Evolutionary conservation across 1,284 basidiomycete genomes (phyloP).

Genomic region (Apiotrichum akiyoshidainum): DNA sequence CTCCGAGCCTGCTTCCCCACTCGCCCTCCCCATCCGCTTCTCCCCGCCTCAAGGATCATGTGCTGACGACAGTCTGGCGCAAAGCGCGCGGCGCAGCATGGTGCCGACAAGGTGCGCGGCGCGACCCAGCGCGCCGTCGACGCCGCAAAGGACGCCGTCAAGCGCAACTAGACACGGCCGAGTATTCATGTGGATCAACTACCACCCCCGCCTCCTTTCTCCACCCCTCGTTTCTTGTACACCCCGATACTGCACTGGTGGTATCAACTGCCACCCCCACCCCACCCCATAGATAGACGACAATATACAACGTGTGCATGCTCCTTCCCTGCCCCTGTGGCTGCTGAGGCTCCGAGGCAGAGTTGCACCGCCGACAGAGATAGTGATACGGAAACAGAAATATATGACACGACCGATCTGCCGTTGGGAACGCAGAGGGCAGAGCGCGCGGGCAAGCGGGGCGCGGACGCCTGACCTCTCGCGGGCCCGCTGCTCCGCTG

Average conservation of each 20-base stretch:
- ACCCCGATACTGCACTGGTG: too few relatives aligned
- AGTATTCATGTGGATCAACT: background rate
- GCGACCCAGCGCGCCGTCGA: conserved; percentile 13
- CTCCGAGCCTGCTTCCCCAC: too few relatives aligned
- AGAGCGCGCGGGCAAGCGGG: too few relatives aligned
- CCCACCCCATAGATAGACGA: conserved; percentile 2
- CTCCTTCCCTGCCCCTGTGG: background rate
- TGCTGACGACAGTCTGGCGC: conserved; percentile 18
- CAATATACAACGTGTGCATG: conserved; percentile 20
- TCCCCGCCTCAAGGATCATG: too few relatives aligned
- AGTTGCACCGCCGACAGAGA: background rate
- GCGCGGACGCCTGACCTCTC: too few relatives aligned
- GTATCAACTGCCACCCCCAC: background rate
- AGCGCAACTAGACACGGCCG: background rate
- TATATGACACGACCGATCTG: too few relatives aligned
- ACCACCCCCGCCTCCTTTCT: background rate
- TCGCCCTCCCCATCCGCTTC: too few relatives aligned
- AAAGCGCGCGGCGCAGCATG: conserved; percentile 18
- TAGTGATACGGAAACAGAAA: background rate
- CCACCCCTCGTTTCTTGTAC: background rate
- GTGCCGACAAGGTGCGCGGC: conserved; percentile 13
- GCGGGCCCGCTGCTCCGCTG: too few relatives aligned
- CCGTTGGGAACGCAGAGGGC: too few relatives aligned
- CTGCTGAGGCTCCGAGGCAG: background rate
- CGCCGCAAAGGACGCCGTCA: conserved; percentile 10